Evolutionary conservation across 805 yeast genomes (phyloP).

Genomic region (Saturnispora kantuleensis): DNA sequence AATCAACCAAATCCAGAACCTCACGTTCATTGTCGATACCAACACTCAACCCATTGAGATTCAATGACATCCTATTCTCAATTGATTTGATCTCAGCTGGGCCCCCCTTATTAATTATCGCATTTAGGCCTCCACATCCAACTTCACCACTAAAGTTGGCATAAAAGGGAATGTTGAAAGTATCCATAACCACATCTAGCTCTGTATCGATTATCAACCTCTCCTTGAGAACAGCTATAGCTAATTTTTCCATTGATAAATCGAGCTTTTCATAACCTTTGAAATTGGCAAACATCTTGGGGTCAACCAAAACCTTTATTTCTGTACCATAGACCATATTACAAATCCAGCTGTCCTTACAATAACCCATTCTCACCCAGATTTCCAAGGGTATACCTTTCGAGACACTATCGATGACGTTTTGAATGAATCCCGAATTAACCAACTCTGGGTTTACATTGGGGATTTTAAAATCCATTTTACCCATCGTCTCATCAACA

Average conservation of each 20-base stretch:
- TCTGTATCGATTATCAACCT: background rate
- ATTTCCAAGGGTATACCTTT: background rate
- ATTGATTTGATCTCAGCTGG: background rate
- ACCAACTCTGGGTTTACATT: slow-evolving; percentile 4
- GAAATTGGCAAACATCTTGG: background rate
- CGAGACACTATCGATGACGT: background rate
- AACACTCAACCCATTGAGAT: background rate
- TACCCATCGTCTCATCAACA: background rate
- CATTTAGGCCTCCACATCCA: background rate
- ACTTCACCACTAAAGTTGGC: background rate
- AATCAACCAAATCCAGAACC: background rate
- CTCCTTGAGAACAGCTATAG: background rate
- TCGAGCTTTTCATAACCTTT: background rate
- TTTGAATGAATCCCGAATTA: slow-evolving; percentile 1
- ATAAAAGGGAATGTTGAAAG: background rate
- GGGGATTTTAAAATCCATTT: background rate
- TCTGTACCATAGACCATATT: slow-evolving; percentile 1
- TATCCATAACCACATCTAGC: too few relatives aligned
- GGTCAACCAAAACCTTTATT: background rate
- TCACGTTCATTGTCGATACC: slow-evolving; percentile 1
- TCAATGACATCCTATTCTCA: background rate
- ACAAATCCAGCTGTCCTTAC: slow-evolving; percentile 6
- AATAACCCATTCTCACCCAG: slow-evolving; percentile 6
- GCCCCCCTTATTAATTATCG: background rate
- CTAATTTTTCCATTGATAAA: background rate